Base-by-base conservation (phyloP, 1,284 basidiomycete genomes). In the Mycosarcoma mackinlayi region DNA sequence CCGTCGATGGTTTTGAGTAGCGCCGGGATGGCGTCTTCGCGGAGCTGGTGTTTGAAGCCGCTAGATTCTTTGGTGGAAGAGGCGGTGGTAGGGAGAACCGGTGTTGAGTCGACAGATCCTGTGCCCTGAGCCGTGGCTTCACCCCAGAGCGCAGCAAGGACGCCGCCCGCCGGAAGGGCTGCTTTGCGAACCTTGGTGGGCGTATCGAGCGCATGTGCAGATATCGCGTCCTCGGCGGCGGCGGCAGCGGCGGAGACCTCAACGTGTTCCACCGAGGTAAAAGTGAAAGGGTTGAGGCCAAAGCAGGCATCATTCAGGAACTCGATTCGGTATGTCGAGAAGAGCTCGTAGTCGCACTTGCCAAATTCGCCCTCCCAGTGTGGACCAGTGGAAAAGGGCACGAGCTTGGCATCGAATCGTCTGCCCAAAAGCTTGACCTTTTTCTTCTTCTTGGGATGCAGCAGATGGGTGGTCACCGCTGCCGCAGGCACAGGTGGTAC, bases 281-380 rank as follows among this genome's bases (percentile, higher is more conserved):
- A 79, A 0, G 71, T 74, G 47, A 81, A 80, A 4, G 79, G 78
- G 38, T 81, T 57, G n/a, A 80, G 63, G 3, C 79, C 79, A 39
- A 75, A 72, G 24, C 54, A 58, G 1, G 72, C 68, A 28, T 71
- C 72, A 52, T 81, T 80, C 19, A 82, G 51, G 19, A 82, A 62
- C 47, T 79, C 78, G 39, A 79, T 78, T 40, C 73, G 70, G 50
- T 79, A 82, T 1, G 47, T 51, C 27, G 59, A 54, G 33, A 82
- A 80, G 19, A 62, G 57, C n/a, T 75, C 69, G 46, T 79, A 68
- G 5, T 52, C 58, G 39, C 75, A 66, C 28, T 55, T 56, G 48
- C 71, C 69, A 16, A 78, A 52, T 19, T 50, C 61, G 3, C 25
- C 13, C 42, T 81, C 77, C 78, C 78, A 82, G 47, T 81, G 78